Conservation (phyloP, 1,139 yeast species). For the Eremothecium sinecaudum region DNA sequence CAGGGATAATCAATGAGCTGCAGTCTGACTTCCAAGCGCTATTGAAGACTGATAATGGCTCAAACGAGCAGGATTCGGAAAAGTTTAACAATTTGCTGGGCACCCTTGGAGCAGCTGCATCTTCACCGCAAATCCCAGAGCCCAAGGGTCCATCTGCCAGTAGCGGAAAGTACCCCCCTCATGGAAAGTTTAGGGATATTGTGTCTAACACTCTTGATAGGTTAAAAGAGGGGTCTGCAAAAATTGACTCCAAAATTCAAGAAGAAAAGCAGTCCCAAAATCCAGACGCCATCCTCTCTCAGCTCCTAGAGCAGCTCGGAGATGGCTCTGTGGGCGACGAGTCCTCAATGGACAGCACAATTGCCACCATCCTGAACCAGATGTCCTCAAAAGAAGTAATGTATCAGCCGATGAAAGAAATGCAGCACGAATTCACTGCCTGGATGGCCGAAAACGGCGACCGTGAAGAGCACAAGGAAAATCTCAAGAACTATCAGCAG, state of each 20-base stretch:
- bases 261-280: slow-evolving; percentile 33
- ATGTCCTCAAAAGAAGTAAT: slow-evolving; percentile 78
- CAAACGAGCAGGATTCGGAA: slow-evolving; percentile 39
- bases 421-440: slow-evolving; percentile 48
- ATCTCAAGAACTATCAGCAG: slow-evolving; percentile 41
- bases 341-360: slow-evolving; percentile 51
- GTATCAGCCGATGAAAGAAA: slow-evolving; percentile 80
- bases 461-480: slow-evolving; percentile 38
- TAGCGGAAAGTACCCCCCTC: slow-evolving; percentile 28
- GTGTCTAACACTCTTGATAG: slow-evolving; percentile 77
- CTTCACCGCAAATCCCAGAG: slow-evolving; percentile 26
- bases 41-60: slow-evolving; percentile 20
- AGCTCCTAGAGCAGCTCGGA: slow-evolving; percentile 36
- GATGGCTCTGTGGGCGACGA: slow-evolving; percentile 40
- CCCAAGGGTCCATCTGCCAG: slow-evolving; percentile 42
- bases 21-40: slow-evolving; percentile 22
- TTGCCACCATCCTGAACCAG: slow-evolving; percentile 73
- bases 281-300: slow-evolving; percentile 52
- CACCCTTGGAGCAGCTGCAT: slow-evolving; percentile 43
- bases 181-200: slow-evolving; percentile 54
- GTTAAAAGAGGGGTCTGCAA: slow-evolving; percentile 57
- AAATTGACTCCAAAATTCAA: slow-evolving; percentile 53
- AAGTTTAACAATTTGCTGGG: slow-evolving; percentile 43
- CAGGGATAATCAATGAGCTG: slow-evolving; percentile 22
- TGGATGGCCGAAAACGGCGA: slow-evolving; percentile 37